phyloP scores from a whole-genome alignment of 208 protist species.

The Acanthamoeba healyi region DNA sequence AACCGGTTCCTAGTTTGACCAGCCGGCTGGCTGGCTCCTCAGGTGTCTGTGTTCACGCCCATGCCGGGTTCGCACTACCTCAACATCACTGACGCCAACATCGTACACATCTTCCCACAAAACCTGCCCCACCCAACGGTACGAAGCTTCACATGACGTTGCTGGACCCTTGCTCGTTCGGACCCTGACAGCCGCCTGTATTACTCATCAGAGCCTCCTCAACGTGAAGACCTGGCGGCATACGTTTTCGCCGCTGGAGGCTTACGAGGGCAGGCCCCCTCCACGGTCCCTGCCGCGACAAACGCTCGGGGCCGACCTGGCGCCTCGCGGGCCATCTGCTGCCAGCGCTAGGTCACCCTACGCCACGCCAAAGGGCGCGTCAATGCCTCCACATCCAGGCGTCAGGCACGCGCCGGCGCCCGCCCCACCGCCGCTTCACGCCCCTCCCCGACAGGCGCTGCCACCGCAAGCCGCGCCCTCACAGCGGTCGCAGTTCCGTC shows the following conservation, averaged over 20 bases:
- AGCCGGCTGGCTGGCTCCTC: neutral
- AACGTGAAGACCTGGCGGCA: neutral
- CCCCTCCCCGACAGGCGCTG: neutral
- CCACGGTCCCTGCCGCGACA: neutral
- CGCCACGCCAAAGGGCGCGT: neutral
- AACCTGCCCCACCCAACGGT: neutral
- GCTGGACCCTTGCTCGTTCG: neutral
- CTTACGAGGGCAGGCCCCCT: neutral
- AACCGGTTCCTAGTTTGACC: neutral
- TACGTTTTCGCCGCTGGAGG: constrained; percentile 13
- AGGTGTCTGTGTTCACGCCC: constrained; percentile 70
- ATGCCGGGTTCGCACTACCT: constrained; percentile 45
- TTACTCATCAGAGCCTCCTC: neutral
- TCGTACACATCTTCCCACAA: constrained; percentile 11
- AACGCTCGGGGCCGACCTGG: neutral
- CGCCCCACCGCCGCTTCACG: neutral
- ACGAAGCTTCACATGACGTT: too few relatives aligned
- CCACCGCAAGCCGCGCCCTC: neutral
- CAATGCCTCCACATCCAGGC: too few relatives aligned
- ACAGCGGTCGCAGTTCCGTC: neutral
- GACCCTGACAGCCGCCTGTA: neutral
- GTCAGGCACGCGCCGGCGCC: neutral
- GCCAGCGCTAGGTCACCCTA: neutral
- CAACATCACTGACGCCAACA: constrained; percentile 63
- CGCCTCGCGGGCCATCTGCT: neutral